Evolutionary conservation across 2,329 filamentous ascomycete genomes (phyloP).

Genomic region (Incumbomyces lentus): DNA sequence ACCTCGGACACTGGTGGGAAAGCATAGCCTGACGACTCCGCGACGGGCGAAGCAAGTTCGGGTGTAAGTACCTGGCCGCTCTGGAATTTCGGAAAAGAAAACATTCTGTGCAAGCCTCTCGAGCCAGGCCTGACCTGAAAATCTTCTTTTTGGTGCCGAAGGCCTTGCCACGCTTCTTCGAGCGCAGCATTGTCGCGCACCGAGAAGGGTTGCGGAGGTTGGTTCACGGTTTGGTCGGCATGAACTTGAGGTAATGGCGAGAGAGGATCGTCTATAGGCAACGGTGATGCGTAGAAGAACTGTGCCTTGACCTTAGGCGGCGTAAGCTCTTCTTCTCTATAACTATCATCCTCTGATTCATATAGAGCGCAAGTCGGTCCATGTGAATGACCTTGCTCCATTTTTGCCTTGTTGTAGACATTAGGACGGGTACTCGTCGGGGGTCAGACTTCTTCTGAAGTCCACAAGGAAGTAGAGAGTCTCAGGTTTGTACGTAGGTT

Average conservation of each 20-base stretch:
- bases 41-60: slow-evolving; percentile 4
- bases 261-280: slow-evolving; percentile 83
- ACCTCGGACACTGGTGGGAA: slow-evolving; percentile 3
- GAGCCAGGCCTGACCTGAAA: slow-evolving; percentile 7
- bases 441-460: too few relatives aligned
- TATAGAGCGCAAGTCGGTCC: slow-evolving; percentile 47
- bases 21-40: slow-evolving; percentile 2
- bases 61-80: slow-evolving; percentile 4
- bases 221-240: slow-evolving; percentile 40
- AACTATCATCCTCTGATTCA: slow-evolving; percentile 22
- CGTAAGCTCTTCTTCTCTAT: slow-evolving; percentile 28
- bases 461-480: background rate
- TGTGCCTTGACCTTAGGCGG: slow-evolving; percentile 54
- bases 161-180: slow-evolving; percentile 63
- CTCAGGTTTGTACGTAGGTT: too few relatives aligned
- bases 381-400: slow-evolving; percentile 46
- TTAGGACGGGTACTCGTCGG: slow-evolving; percentile 1
- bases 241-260: slow-evolving; percentile 50
- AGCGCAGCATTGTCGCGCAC: slow-evolving; percentile 67
- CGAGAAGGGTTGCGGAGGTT: slow-evolving; percentile 66
- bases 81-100: slow-evolving; percentile 17
- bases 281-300: slow-evolving; percentile 75
- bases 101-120: slow-evolving; percentile 12
- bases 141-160: slow-evolving; percentile 28
- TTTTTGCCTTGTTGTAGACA: slow-evolving; percentile 25